Evolutionary conservation across 345 rosid genomes (phyloP).

Genomic region (Physaria fendleri): DNA sequence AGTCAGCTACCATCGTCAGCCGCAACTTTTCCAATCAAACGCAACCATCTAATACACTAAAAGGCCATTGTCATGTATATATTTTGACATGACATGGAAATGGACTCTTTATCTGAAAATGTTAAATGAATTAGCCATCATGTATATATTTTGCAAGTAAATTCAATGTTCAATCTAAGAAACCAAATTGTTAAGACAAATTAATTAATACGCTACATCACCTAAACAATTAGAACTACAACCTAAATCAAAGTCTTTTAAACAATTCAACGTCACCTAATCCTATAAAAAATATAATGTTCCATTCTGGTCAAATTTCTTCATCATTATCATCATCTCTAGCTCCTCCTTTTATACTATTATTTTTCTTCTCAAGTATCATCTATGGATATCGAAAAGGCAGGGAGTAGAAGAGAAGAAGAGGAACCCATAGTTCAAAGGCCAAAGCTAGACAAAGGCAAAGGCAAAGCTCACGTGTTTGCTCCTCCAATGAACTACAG

Average conservation of each 20-base stretch:
- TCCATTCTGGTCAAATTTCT: constrained; percentile 10
- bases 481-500: constrained; percentile 31
- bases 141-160: neutral
- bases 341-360: neutral
- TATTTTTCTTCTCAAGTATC: neutral
- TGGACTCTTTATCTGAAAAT: too few species aligned
- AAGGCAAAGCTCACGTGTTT: constrained; percentile 34
- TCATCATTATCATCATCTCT: neutral
- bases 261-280: constrained; percentile 25
- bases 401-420: constrained; percentile 28
- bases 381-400: constrained; percentile 30
- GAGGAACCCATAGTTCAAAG: constrained; percentile 32
- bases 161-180: neutral
- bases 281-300: neutral
- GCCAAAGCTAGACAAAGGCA: constrained; percentile 30
- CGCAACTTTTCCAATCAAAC: too few species aligned
- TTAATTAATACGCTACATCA: neutral
- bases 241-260: constrained; percentile 14
- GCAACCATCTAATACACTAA: too few species aligned
- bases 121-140: too few species aligned
- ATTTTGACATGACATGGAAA: too few species aligned
- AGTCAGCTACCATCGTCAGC: too few species aligned
- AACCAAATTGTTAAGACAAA: neutral
- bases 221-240: neutral
- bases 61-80: too few species aligned